A percentile compares a stretch with the other conserved stretches of the same genome.
Conservation (phyloP, 495 filamentous ascomycete genomes). For the Aspergillus sclerotiicarbonarius region DNA sequence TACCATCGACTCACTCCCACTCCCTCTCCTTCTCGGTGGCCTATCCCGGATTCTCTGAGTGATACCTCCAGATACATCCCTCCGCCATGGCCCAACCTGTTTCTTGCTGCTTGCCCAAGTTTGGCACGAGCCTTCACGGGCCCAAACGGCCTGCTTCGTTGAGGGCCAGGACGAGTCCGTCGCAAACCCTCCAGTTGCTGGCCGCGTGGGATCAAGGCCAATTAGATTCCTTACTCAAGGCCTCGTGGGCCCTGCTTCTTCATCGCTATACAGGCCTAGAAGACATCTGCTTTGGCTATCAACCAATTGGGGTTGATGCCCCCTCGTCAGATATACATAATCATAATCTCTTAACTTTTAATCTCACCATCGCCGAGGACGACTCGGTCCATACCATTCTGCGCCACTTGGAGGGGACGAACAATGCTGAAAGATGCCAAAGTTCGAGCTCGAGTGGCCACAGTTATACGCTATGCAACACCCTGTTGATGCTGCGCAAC, state of each 20-base stretch:
- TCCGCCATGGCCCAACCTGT: conserved; percentile 36
- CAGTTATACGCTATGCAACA: conserved; percentile 35
- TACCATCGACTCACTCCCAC: not conserved
- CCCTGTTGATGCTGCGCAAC: conserved; percentile 40
- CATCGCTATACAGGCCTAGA: conserved; percentile 53
- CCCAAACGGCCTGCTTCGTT: conserved; percentile 39
- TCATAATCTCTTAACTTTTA: conserved; percentile 21
- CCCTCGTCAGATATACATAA: conserved; percentile 19
- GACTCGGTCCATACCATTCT: conserved; percentile 32
- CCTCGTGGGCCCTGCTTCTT: conserved; percentile 56
- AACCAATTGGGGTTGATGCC: conserved; percentile 32
- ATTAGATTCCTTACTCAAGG: conserved; percentile 39
- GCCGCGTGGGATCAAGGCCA: conserved; percentile 32
- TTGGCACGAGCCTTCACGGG: conserved; percentile 30
- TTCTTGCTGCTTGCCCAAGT: conserved; percentile 38
- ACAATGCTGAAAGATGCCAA: conserved; percentile 10
- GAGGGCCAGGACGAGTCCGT: conserved; percentile 32
- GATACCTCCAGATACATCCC: conserved; percentile 9
- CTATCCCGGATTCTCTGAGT: not conserved
- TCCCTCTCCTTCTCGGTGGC: not conserved
- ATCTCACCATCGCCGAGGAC: conserved; percentile 31
- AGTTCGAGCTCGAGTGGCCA: conserved; percentile 13
- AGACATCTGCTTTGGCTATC: conserved; percentile 57
- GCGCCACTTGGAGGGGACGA: conserved; percentile 21
- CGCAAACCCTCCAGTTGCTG: conserved; percentile 34